A percentile compares a stretch with the other conserved stretches of the same genome.
Evolutionary conservation across 2,329 filamentous ascomycete species (phyloP).

Genomic region (Aspergillus pseudoviridinutans): DNA sequence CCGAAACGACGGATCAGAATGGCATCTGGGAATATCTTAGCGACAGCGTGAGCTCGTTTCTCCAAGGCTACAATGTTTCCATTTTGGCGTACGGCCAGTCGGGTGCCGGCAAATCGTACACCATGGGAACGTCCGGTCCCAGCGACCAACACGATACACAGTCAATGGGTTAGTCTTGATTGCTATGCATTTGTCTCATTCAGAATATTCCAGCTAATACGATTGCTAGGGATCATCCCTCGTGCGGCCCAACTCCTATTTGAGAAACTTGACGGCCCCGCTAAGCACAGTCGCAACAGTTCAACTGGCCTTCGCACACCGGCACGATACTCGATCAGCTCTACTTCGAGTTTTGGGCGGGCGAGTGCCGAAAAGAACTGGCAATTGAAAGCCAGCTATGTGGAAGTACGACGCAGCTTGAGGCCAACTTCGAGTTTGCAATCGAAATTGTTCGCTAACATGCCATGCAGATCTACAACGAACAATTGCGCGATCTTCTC

Average conservation of each 20-base stretch:
- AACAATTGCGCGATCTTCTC: conserved; percentile 86
- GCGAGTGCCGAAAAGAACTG: conserved; percentile 66
- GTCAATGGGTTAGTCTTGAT: conserved; percentile 65
- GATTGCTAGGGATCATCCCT: conserved; percentile 76
- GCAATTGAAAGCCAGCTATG: conserved; percentile 90
- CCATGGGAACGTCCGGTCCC: conserved; percentile 94
- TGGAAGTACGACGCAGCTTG: conserved; percentile 51
- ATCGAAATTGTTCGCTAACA: conserved; percentile 1
- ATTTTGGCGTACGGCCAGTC: conserved; percentile 96
- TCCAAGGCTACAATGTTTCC: conserved; percentile 98
- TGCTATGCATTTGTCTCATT: background rate
- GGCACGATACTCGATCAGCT: conserved; percentile 66
- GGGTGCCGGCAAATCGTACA: conserved; percentile 95
- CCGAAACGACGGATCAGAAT: conserved; percentile 75
- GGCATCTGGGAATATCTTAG: conserved; percentile 91
- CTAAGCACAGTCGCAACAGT: conserved; percentile 56
- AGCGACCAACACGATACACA: conserved; percentile 66
- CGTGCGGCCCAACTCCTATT: conserved; percentile 84
- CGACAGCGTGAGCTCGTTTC: conserved; percentile 84
- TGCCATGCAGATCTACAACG: conserved; percentile 78
- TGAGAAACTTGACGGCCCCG: conserved; percentile 68
- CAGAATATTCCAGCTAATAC: background rate
- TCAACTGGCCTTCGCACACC: conserved; percentile 78
- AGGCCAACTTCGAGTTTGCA: background rate
- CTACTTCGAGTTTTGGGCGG: conserved; percentile 46